Conservation (phyloP, 768 basidiomycete species). For the Tylopilus rubrobrunneus region DNA sequence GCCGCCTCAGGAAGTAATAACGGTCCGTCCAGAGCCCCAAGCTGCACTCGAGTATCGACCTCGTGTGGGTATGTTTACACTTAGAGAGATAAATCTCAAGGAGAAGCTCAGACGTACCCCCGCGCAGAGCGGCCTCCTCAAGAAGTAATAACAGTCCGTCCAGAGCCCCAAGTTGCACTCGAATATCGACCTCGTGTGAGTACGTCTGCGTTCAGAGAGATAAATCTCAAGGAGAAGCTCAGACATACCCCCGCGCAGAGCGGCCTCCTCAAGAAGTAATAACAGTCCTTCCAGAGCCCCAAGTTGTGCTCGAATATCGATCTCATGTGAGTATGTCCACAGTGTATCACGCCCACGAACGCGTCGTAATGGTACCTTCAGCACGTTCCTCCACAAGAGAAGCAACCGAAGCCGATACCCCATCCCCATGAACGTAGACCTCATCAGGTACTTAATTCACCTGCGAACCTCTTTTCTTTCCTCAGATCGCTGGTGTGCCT, state of each 20-base stretch:
- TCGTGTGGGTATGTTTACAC: constrained; percentile 16
- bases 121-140: not conserved
- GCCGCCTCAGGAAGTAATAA: constrained; percentile 9
- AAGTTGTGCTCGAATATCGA: not conserved
- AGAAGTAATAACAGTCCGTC: constrained; percentile 1
- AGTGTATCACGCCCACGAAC: not conserved
- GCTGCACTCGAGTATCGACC: constrained; percentile 2
- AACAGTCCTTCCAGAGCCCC: not conserved
- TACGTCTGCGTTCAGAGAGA: not conserved
- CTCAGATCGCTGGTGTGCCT: not conserved
- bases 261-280: constrained; percentile 10
- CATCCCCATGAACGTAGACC: constrained; percentile 14
- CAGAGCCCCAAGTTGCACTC: not conserved
- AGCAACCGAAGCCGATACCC: constrained; percentile 6
- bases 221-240: no score
- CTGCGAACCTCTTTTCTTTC: not conserved
- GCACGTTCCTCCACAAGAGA: constrained; percentile 13
- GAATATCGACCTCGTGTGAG: constrained; percentile 15
- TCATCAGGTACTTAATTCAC: constrained; percentile 13
- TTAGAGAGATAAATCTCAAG: no score
- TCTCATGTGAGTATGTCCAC: constrained; percentile 13
- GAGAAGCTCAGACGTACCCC: no score
- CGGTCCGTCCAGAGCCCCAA: not conserved
- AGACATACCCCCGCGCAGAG: not conserved
- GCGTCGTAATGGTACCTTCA: not conserved